A percentile compares a stretch with the other conserved stretches of the same genome.
phyloP scores from a whole-genome alignment of 768 basidiomycete species.

The Suillus luteus region DNA sequence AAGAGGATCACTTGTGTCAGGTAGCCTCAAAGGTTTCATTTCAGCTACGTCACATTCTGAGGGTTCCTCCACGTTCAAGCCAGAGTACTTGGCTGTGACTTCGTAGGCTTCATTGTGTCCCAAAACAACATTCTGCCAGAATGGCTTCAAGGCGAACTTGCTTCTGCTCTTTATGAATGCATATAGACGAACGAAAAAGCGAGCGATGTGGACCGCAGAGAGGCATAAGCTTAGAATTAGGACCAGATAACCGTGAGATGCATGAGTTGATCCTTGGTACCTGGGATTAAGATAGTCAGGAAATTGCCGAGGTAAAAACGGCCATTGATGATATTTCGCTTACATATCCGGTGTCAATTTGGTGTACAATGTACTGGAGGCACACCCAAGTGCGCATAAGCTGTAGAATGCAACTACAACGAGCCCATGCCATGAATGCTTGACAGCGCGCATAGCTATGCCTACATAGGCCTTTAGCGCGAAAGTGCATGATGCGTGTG shows the following conservation, averaged over 20 bases:
- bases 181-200: constrained; percentile 51
- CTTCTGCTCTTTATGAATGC: constrained; percentile 47
- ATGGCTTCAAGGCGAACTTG: constrained; percentile 46
- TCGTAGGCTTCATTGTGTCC: constrained; percentile 40
- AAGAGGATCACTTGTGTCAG: constrained; percentile 7
- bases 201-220: constrained; percentile 55
- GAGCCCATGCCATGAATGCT: constrained; percentile 62
- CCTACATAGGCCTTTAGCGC: constrained; percentile 43
- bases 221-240: constrained; percentile 48
- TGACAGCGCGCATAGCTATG: constrained; percentile 77
- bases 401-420: constrained; percentile 64
- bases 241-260: constrained; percentile 60
- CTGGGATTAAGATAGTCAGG: constrained; percentile 37
- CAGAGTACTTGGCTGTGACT: constrained; percentile 51
- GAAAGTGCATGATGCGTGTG: constrained; percentile 4
- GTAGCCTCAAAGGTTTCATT: constrained; percentile 32
- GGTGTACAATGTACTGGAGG: constrained; percentile 68
- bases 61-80: constrained; percentile 54
- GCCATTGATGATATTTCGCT: constrained; percentile 30
- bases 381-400: constrained; percentile 63
- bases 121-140: constrained; percentile 61
- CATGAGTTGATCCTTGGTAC: constrained; percentile 70
- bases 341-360: constrained; percentile 85
- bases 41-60: constrained; percentile 56
- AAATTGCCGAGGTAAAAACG: background rate